These are phyloP conservation scores for Entophlyctis luteolus DNA, from an alignment of 192 early-diverging fungal genomes.

Conservation along the genomic window DNA sequence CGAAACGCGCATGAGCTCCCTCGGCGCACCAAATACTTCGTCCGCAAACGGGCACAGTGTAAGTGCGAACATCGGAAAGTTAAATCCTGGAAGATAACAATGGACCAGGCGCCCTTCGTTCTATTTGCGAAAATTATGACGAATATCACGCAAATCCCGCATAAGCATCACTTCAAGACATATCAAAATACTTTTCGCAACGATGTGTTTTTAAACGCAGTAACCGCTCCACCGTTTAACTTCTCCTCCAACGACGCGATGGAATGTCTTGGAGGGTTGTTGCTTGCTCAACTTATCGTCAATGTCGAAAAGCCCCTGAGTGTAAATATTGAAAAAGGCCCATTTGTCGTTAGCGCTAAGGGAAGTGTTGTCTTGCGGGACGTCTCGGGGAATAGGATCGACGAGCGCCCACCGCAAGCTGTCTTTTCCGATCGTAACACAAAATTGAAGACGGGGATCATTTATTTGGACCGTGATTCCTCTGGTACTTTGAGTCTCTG, in stretches of 20 bases:
- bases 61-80: too few species aligned
- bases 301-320: conserved; percentile 19
- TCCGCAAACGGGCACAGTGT: too few species aligned
- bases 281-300: conserved; percentile 12
- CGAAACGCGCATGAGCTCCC: too few species aligned
- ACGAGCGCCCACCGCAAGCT: neutral
- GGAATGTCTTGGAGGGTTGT: conserved; percentile 10
- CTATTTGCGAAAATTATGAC: conserved; percentile 20
- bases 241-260: conserved; percentile 12
- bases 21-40: too few species aligned
- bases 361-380: conserved; percentile 21
- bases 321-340: neutral
- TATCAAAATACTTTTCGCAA: conserved; percentile 17
- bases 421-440: neutral
- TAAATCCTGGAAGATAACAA: too few species aligned
- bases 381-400: conserved; percentile 9
- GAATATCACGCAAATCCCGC: conserved; percentile 7
- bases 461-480: conserved; percentile 19
- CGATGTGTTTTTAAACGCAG: neutral
- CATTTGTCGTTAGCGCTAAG: conserved; percentile 17
- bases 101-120: conserved; percentile 13
- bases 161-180: conserved; percentile 26
- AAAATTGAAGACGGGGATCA: conserved; percentile 1
- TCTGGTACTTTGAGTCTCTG: conserved; percentile 4
- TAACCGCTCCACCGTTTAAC: neutral